Evolutionary conservation across 129 eudicot species (phyloP).

Genomic region (Erigeron canadensis): DNA sequence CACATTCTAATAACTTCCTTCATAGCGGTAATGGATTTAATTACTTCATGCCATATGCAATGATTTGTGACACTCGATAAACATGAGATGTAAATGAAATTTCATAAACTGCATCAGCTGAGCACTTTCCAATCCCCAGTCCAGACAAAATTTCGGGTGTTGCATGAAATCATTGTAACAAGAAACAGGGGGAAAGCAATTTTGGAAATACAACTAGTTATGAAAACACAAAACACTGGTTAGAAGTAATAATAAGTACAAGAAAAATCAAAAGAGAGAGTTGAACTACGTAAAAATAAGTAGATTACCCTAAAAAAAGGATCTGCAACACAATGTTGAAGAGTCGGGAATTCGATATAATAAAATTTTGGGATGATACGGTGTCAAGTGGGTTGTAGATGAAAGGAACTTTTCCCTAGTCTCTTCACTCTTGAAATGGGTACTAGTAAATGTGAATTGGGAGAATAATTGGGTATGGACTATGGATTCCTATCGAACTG

Average conservation of each 20-base stretch:
- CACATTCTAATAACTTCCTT: neutral
- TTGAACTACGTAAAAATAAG: neutral
- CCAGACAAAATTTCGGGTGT: neutral
- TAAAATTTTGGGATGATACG: too few relatives aligned
- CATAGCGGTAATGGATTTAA: neutral
- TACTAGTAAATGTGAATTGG: too few relatives aligned
- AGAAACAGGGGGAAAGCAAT: neutral
- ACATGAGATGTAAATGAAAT: neutral
- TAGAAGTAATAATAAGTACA: neutral
- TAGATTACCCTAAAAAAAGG: too few relatives aligned
- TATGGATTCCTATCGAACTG: too few relatives aligned
- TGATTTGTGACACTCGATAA: neutral
- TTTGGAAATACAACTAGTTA: neutral
- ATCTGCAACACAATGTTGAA: too few relatives aligned
- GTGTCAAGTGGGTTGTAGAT: too few relatives aligned
- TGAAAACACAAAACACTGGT: neutral
- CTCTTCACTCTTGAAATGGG: too few relatives aligned
- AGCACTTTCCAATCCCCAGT: neutral
- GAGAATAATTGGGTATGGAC: too few relatives aligned
- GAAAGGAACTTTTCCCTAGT: too few relatives aligned
- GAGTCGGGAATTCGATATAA: too few relatives aligned
- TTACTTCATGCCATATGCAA: constrained; percentile 14
- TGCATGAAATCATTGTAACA: neutral
- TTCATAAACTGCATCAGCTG: constrained; percentile 10
- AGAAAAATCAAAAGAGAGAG: constrained; percentile 6